phyloP scores from a whole-genome alignment of 2,329 filamentous ascomycete genomes.

The Fusarium sambucinum region DNA sequence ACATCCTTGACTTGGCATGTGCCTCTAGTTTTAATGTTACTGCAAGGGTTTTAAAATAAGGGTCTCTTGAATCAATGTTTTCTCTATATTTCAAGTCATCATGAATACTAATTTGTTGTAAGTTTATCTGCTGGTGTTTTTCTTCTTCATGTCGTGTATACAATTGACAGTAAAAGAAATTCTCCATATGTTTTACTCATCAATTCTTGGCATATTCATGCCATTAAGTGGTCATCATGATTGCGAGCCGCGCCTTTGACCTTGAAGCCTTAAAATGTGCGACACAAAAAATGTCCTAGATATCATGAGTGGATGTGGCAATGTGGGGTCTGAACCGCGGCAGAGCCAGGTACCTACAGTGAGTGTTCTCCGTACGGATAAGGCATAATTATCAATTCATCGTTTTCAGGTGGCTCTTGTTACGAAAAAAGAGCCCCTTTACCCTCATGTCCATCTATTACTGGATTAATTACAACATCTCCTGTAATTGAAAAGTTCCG shows the following conservation, averaged over 20 bases:
- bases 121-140: not conserved
- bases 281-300: slow-evolving; percentile 11
- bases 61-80: not conserved
- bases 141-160: not conserved
- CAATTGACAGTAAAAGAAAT: not conserved
- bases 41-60: slow-evolving; percentile 1
- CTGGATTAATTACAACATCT: not conserved
- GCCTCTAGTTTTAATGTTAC: slow-evolving; percentile 2
- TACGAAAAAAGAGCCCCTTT: slow-evolving; percentile 1
- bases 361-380: not conserved
- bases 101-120: slow-evolving; percentile 8
- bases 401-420: slow-evolving; percentile 1
- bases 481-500: slow-evolving; percentile 17
- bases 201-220: not conserved
- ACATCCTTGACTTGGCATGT: slow-evolving; percentile 16
- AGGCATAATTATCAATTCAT: slow-evolving; percentile 1
- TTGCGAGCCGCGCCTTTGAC: slow-evolving; percentile 21
- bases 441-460: not conserved
- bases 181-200: not conserved
- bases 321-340: slow-evolving; percentile 25
- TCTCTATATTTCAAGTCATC: slow-evolving; percentile 10
- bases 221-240: slow-evolving; percentile 25
- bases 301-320: slow-evolving; percentile 29
- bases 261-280: slow-evolving; percentile 24
- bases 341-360: not conserved